Evolutionary conservation across 441 rosid species (phyloP).

Genomic region (Breynia disticha): DNA sequence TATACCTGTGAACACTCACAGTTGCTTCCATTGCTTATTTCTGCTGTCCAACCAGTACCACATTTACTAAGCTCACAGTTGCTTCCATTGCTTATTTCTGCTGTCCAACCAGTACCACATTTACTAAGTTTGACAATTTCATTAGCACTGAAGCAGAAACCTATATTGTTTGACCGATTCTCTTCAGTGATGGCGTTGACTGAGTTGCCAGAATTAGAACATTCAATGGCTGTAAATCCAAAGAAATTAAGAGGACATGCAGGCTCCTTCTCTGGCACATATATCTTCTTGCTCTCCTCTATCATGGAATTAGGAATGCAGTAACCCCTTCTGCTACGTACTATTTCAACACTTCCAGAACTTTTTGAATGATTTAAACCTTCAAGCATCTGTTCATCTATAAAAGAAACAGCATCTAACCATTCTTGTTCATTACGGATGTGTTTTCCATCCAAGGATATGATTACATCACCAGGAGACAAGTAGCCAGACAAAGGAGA

Average conservation of each 20-base stretch:
- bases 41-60: constrained; percentile 39
- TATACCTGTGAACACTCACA: constrained; percentile 54
- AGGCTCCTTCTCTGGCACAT: constrained; percentile 26
- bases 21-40: constrained; percentile 27
- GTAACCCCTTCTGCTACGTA: constrained; percentile 47
- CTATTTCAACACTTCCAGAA: constrained; percentile 19
- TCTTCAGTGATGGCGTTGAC: constrained; percentile 15
- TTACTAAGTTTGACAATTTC: constrained; percentile 57
- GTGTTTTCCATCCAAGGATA: constrained; percentile 55
- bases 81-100: constrained; percentile 27
- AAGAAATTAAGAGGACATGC: constrained; percentile 53
- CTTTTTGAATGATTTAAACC: constrained; percentile 28
- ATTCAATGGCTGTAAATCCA: constrained; percentile 34
- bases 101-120: constrained; percentile 51
- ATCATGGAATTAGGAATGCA: constrained; percentile 47
- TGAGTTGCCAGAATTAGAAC: constrained; percentile 20
- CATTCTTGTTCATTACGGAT: constrained; percentile 50
- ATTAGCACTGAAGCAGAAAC: constrained; percentile 53
- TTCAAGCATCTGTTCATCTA: constrained; percentile 31
- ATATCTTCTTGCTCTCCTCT: constrained; percentile 35
- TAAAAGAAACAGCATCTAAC: constrained; percentile 35
- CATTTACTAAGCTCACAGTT: constrained; percentile 46
- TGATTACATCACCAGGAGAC: constrained; percentile 63
- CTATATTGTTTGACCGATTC: constrained; percentile 16
- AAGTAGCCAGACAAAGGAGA: constrained; percentile 66